Percentiles rank a stretch among this genome's conserved stretches.
phyloP scores from a whole-genome alignment of 208 protist genomes.

The Wallacemonas sp. region DNA sequence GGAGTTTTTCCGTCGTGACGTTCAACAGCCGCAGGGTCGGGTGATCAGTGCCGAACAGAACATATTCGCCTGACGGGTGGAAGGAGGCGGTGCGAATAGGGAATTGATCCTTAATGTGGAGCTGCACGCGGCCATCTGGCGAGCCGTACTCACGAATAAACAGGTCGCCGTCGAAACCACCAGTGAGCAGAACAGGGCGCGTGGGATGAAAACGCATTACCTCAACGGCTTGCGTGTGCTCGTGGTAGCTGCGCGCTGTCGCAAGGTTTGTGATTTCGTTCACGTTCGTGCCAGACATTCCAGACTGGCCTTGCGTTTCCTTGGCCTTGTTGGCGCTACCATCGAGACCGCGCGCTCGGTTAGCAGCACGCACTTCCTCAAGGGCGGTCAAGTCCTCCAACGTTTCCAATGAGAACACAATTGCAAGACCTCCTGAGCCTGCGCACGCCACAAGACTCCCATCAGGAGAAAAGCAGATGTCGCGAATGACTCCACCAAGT shows the following conservation, averaged over 20 bases:
- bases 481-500: slow-evolving; percentile 64
- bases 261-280: slow-evolving; percentile 86
- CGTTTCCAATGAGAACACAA: slow-evolving; percentile 67
- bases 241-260: slow-evolving; percentile 65
- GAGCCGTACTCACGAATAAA: slow-evolving; percentile 71
- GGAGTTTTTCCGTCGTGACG: slow-evolving; percentile 51
- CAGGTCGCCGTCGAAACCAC: slow-evolving; percentile 63
- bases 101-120: slow-evolving; percentile 71
- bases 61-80: slow-evolving; percentile 82
- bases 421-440: slow-evolving; percentile 68
- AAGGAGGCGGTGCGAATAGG: slow-evolving; percentile 69
- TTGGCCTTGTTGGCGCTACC: slow-evolving; percentile 24
- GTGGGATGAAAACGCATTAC: slow-evolving; percentile 80
- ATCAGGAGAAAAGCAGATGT: slow-evolving; percentile 68
- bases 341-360: slow-evolving; percentile 41
- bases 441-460: slow-evolving; percentile 63
- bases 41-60: slow-evolving; percentile 79
- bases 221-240: slow-evolving; percentile 72
- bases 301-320: slow-evolving; percentile 1
- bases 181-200: slow-evolving; percentile 55
- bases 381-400: slow-evolving; percentile 67
- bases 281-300: slow-evolving; percentile 32
- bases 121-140: slow-evolving; percentile 46
- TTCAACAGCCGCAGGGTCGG: slow-evolving; percentile 67
- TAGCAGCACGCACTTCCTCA: slow-evolving; percentile 63